These are phyloP conservation scores for Cytospora piceicola DNA, from an alignment of 2,329 filamentous ascomycete species.

Conservation along the genomic window DNA sequence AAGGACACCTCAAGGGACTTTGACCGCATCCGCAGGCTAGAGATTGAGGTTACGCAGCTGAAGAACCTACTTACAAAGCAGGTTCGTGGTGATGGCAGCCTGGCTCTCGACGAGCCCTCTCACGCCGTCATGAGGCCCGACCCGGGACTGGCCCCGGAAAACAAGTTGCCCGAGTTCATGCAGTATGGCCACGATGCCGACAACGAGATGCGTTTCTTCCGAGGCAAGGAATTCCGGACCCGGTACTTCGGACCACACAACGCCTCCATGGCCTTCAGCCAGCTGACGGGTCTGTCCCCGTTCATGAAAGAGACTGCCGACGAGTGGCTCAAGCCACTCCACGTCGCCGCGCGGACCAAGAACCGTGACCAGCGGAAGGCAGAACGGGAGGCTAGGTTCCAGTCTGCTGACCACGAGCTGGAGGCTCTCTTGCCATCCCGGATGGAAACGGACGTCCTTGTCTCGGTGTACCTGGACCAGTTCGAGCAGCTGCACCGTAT, in stretches of 20 bases:
- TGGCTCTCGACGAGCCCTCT: constrained; percentile 34
- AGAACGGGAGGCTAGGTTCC: constrained; percentile 55
- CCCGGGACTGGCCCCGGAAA: constrained; percentile 29
- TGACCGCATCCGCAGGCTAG: constrained; percentile 62
- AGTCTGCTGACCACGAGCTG: constrained; percentile 52
- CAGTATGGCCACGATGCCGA: constrained; percentile 39
- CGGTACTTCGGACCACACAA: constrained; percentile 65
- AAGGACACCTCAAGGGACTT: constrained; percentile 53
- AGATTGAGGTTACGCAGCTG: constrained; percentile 62
- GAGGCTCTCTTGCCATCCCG: constrained; percentile 54
- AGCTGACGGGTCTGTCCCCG: constrained; percentile 58
- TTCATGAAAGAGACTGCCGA: constrained; percentile 67
- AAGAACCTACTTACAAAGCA: constrained; percentile 55
- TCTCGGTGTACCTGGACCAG: constrained; percentile 56
- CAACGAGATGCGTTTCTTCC: constrained; percentile 60
- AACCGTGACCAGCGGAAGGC: constrained; percentile 58
- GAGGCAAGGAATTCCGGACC: constrained; percentile 62
- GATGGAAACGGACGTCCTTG: constrained; percentile 53
- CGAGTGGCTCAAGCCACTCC: constrained; percentile 63
- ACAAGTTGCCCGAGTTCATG: constrained; percentile 39
- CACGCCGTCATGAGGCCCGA: constrained; percentile 33
- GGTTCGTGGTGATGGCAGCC: constrained; percentile 34
- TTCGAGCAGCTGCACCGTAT: constrained; percentile 62
- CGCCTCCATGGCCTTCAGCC: constrained; percentile 61
- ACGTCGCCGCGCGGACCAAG: constrained; percentile 56